Evolutionary conservation across 352 stramenopile genomes (phyloP).

Genomic region (Discostella stelligera): DNA sequence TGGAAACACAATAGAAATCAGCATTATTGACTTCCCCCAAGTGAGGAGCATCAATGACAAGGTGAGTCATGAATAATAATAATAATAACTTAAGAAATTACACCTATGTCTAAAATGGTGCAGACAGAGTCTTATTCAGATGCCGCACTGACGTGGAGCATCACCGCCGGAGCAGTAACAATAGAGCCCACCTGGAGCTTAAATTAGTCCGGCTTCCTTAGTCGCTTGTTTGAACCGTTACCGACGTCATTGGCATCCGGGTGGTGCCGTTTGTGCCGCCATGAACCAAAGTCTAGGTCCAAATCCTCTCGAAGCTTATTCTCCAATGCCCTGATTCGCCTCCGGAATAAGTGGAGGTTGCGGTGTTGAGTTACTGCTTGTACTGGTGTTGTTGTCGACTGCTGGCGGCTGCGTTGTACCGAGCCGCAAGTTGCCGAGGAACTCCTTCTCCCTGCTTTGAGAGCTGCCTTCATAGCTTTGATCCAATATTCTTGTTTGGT

Average conservation of each 20-base stretch:
- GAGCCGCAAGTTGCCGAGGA: too few relatives aligned
- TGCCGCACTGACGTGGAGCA: too few relatives aligned
- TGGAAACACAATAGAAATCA: too few relatives aligned
- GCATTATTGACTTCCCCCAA: too few relatives aligned
- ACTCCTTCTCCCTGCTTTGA: conserved; percentile 3
- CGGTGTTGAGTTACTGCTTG: not conserved
- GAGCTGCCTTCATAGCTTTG: conserved; percentile 9
- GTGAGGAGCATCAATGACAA: too few relatives aligned
- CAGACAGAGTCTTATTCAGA: too few relatives aligned
- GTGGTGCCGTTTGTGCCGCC: not conserved
- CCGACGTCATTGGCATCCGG: not conserved
- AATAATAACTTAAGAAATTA: too few relatives aligned
- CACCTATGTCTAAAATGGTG: too few relatives aligned
- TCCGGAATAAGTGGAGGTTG: not conserved
- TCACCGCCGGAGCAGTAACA: too few relatives aligned
- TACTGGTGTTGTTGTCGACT: not conserved
- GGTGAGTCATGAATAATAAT: too few relatives aligned
- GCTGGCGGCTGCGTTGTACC: not conserved
- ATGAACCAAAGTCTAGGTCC: too few relatives aligned
- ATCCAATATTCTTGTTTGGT: conserved; percentile 21
- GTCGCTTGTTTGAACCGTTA: not conserved
- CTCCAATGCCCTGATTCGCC: not conserved
- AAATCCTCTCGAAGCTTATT: not conserved
- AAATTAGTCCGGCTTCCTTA: conserved; percentile 3
- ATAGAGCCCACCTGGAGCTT: too few relatives aligned